A percentile compares a stretch with the other conserved stretches of the same genome.
Conservation (phyloP, 1,139 yeast species). For the Pichia sp. region DNA sequence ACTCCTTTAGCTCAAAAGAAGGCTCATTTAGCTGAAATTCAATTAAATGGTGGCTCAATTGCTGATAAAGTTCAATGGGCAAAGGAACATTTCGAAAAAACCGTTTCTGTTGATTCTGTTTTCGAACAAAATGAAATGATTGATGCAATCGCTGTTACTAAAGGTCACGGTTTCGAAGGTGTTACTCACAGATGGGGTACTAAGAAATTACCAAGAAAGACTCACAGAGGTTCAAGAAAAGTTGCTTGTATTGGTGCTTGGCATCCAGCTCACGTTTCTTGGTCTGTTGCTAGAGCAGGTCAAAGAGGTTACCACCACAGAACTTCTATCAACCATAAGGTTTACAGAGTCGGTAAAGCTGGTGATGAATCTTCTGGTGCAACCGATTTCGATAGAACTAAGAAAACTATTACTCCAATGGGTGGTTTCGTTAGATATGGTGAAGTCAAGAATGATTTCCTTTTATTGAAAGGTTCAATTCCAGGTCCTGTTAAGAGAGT, state of each 20-base stretch:
- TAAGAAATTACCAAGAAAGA: conserved; percentile 99
- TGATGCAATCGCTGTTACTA: conserved; percentile 98
- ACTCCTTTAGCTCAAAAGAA: conserved; percentile 98
- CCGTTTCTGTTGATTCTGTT: conserved; percentile 90
- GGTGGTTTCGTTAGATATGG: conserved; percentile 99
- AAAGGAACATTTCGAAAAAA: conserved; percentile 98
- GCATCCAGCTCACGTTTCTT: conserved; percentile 99
- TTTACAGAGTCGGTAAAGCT: conserved; percentile 98
- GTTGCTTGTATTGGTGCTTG: conserved; percentile 99
- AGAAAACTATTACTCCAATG: conserved; percentile 98
- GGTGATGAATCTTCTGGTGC: conserved; percentile 92
- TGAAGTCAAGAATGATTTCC: conserved; percentile 93
- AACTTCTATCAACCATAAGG: conserved; percentile 99
- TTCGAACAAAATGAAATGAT: conserved; percentile 98
- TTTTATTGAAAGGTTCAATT: conserved; percentile 95
- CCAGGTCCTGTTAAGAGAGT: conserved; percentile 99
- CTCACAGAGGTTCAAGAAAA: conserved; percentile 99
- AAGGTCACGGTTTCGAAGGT: conserved; percentile 99
- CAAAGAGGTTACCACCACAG: conserved; percentile 99
- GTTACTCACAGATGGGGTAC: conserved; percentile 99
- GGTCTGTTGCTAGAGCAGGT: conserved; percentile 99
- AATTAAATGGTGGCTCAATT: conserved; percentile 98
- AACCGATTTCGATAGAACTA: conserved; percentile 98
- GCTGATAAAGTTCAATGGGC: conserved; percentile 99
- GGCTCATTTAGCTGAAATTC: conserved; percentile 99